Percentiles rank a stretch among this genome's conserved stretches.
These are phyloP conservation scores for Penicillium subrubescens DNA, from an alignment of 495 filamentous ascomycete species.

Conservation along the genomic window DNA sequence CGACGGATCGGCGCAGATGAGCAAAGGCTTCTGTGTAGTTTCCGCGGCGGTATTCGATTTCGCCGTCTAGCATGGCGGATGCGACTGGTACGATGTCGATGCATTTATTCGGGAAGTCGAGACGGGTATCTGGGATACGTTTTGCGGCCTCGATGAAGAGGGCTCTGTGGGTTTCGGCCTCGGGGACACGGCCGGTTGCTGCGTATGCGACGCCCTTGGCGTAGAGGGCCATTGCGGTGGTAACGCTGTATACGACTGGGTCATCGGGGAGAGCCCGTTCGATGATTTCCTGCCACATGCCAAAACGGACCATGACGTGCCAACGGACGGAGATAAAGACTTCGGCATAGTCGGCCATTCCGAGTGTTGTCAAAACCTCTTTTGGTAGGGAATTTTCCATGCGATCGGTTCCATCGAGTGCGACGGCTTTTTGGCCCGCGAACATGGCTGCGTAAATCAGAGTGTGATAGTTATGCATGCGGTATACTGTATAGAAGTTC, in stretches of 20 bases:
- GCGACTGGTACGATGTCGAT: slow-evolving; percentile 58
- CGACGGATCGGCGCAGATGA: slow-evolving; percentile 53
- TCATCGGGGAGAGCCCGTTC: slow-evolving; percentile 51
- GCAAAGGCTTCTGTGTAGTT: slow-evolving; percentile 56
- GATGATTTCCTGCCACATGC: slow-evolving; percentile 61
- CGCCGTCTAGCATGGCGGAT: slow-evolving; percentile 64
- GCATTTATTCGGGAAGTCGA: slow-evolving; percentile 65
- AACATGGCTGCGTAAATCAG: slow-evolving; percentile 72
- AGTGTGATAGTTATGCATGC: slow-evolving; percentile 65
- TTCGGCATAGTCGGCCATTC: slow-evolving; percentile 69
- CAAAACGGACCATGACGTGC: slow-evolving; percentile 66
- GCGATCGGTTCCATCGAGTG: slow-evolving; percentile 50
- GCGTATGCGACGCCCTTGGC: slow-evolving; percentile 63
- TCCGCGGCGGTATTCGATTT: slow-evolving; percentile 62
- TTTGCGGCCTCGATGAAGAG: slow-evolving; percentile 49
- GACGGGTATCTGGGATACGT: slow-evolving; percentile 42
- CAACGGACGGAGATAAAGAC: slow-evolving; percentile 59
- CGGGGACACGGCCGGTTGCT: slow-evolving; percentile 46
- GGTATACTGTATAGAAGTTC: slow-evolving; percentile 68
- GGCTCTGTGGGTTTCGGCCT: slow-evolving; percentile 45
- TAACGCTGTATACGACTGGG: slow-evolving; percentile 56
- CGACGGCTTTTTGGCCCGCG: slow-evolving; percentile 54
- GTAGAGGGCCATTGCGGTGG: slow-evolving; percentile 61
- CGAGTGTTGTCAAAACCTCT: slow-evolving; percentile 59
- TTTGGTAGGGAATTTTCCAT: slow-evolving; percentile 59